These are phyloP conservation scores for Diospyros lotus DNA, from an alignment of 148 eudicot species.

Conservation along the genomic window DNA sequence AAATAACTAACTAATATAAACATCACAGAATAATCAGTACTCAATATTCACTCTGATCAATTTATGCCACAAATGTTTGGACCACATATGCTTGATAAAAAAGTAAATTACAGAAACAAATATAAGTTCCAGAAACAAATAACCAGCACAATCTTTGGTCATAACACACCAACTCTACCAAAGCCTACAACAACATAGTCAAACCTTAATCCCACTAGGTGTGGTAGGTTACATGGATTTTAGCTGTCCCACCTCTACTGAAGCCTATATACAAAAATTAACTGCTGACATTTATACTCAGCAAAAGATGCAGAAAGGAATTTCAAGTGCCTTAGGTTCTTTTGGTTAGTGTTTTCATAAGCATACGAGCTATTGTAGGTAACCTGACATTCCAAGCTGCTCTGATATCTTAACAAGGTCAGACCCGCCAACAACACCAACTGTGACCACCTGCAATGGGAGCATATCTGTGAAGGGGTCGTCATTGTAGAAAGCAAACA, in stretches of 20 bases:
- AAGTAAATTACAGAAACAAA: background rate
- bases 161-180: background rate
- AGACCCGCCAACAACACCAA: constrained; percentile 98
- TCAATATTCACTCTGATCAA: background rate
- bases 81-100: background rate
- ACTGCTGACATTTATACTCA: background rate
- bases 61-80: background rate
- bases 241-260: too few species aligned
- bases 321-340: background rate
- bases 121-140: background rate
- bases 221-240: too few species aligned
- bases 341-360: background rate
- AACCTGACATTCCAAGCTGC: constrained; percentile 93
- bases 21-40: background rate
- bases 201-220: too few species aligned
- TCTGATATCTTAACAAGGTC: constrained; percentile 93
- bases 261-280: background rate
- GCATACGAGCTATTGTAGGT: constrained; percentile 8
- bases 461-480: constrained; percentile 3
- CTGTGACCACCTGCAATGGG: constrained; percentile 62
- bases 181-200: background rate
- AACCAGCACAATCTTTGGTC: background rate
- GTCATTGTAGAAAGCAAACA: background rate
- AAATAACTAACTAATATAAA: background rate
- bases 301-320: background rate